Percentiles rank a stretch among this genome's conserved stretches.
These are phyloP conservation scores for Fabrea salina DNA, from an alignment of 169 alveolate species.

Conservation along the genomic window DNA sequence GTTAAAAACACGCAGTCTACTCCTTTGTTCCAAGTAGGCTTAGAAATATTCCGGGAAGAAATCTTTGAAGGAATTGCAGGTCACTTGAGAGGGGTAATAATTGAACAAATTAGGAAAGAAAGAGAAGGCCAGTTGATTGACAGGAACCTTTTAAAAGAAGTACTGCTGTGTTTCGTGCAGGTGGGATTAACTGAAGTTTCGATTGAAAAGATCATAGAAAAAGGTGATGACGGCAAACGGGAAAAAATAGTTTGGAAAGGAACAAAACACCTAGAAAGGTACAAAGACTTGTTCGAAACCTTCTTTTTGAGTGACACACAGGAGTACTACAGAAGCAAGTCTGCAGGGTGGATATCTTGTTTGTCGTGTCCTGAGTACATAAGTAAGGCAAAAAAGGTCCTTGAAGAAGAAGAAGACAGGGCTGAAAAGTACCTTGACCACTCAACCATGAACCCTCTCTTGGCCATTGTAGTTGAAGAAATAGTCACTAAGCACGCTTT, in stretches of 20 bases:
- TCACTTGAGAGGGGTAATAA: conserved; percentile 12
- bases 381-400: conserved; percentile 30
- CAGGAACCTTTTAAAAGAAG: conserved; percentile 34
- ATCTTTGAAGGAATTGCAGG: conserved; percentile 36
- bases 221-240: conserved; percentile 29
- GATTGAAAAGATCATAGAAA: not conserved
- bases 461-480: conserved; percentile 32
- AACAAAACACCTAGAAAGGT: conserved; percentile 27
- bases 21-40: conserved; percentile 36
- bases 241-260: conserved; percentile 54
- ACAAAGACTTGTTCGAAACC: conserved; percentile 39
- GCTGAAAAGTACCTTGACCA: conserved; percentile 42
- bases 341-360: conserved; percentile 35
- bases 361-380: conserved; percentile 52
- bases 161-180: conserved; percentile 37
- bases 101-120: conserved; percentile 40
- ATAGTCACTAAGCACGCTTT: conserved; percentile 44
- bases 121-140: conserved; percentile 43
- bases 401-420: conserved; percentile 47
- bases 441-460: conserved; percentile 33
- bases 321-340: not conserved
- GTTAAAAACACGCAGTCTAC: conserved; percentile 37
- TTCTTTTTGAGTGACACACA: not conserved
- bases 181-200: conserved; percentile 31
- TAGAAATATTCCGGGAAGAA: conserved; percentile 33